Conservation (phyloP, 768 basidiomycete species). For the Leccinum ochraceum region DNA sequence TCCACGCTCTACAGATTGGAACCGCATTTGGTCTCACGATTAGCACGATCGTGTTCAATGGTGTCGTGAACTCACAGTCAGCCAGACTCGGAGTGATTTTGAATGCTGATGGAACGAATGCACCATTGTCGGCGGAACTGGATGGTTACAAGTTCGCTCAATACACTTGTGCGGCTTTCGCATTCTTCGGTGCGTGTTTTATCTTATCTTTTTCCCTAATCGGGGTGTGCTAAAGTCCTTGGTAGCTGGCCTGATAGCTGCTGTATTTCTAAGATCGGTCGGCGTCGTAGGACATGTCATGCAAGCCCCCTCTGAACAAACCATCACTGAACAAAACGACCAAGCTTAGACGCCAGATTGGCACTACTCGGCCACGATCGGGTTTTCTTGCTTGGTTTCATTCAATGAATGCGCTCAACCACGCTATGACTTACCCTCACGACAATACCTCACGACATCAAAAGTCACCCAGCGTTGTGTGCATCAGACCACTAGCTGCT, state of each 20-base stretch:
- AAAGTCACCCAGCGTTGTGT: neutral
- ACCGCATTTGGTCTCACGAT: slow-evolving; percentile 70
- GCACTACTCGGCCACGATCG: neutral
- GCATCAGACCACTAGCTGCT: slow-evolving; percentile 2
- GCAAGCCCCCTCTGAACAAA: slow-evolving; percentile 24
- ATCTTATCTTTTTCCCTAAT: neutral
- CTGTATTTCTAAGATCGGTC: slow-evolving; percentile 40
- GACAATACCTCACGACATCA: slow-evolving; percentile 4
- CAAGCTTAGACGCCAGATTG: slow-evolving; percentile 9
- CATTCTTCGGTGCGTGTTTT: slow-evolving; percentile 47
- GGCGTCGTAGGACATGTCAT: slow-evolving; percentile 40
- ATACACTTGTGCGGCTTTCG: slow-evolving; percentile 66
- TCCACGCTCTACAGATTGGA: slow-evolving; percentile 48
- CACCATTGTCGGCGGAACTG: slow-evolving; percentile 42
- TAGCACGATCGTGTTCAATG: slow-evolving; percentile 69
- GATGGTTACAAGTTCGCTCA: slow-evolving; percentile 62
- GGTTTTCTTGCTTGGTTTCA: neutral
- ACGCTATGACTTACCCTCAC: neutral
- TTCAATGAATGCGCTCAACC: neutral
- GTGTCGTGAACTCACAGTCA: slow-evolving; percentile 40
- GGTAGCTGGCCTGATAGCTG: slow-evolving; percentile 35
- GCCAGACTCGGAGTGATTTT: slow-evolving; percentile 33
- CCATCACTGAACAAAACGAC: slow-evolving; percentile 15
- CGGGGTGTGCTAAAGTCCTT: neutral
- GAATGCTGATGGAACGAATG: slow-evolving; percentile 28